Base-by-base conservation (phyloP, 2,329 filamentous ascomycete species). In the Colletotrichum lupini region DNA sequence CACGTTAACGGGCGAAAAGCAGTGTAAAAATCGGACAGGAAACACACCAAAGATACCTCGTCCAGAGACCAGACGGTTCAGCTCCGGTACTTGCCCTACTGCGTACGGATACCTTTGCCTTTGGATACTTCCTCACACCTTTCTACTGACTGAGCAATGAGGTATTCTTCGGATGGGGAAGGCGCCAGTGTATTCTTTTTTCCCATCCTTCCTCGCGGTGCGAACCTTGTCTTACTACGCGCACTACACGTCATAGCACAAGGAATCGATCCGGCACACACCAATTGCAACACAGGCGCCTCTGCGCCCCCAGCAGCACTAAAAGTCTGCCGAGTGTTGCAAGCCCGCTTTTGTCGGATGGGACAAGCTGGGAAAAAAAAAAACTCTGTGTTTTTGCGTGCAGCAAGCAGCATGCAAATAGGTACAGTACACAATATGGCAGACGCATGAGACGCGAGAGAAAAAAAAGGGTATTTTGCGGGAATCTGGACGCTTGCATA, bases 241-340 rank as follows among this genome's bases (percentile, higher is more conserved):
- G 60, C 56, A 70, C 60, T 55, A 70, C n/a, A 70, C 60, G 71
- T 73, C 61, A 70, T 73, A 69, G 61, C 67, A 73, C 71, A 60
- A 73, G 71, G 60, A 70, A 49, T 61, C 53, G 30, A 73, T 62
- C 71, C 61, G 67, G 37, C 56, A 32, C 67, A 68, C 62, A 66
- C 71, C 71, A 73, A 73, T 73, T 71, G 71, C 30, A 66, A 66
- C 55, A 67, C 52, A 32, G 56, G 26, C 55, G 67, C 56, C 46
- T 70, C 60, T 65, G 56, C 70, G 67, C 70, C 67, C 60, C 70
- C 59, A 37, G 71, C 60, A 61, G 67, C 67, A 49, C 71, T 73
- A 73, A 67, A 49, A 60, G 61, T 59, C 60, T 60, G 71, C 71
- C 61, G 61, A 46, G 61, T 66, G 61, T 59, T 59, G 67, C 42